phyloP scores from a whole-genome alignment of 495 filamentous ascomycete genomes.

The Hyaloscypha bicolor region DNA sequence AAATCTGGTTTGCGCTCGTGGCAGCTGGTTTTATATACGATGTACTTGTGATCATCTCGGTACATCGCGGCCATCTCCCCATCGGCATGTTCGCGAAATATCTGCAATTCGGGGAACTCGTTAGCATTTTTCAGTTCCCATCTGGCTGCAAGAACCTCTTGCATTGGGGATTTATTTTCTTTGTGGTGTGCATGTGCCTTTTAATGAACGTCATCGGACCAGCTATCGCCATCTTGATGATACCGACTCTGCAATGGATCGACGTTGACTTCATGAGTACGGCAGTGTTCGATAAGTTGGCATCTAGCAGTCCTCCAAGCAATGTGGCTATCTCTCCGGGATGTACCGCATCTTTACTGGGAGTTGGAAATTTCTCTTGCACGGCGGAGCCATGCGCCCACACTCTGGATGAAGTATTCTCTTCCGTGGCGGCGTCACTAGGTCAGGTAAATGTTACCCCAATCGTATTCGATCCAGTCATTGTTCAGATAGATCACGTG shows the following conservation, averaged over 20 bases:
- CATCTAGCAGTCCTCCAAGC: neutral
- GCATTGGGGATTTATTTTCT: neutral
- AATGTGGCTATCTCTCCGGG: neutral
- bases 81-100: neutral
- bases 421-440: neutral
- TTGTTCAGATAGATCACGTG: neutral
- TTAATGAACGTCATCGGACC: neutral
- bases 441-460: neutral
- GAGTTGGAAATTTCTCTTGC: neutral
- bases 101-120: neutral
- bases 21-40: neutral
- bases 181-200: neutral
- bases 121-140: too few relatives aligned
- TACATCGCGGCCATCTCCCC: neutral
- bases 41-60: neutral
- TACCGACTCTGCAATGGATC: neutral
- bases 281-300: neutral
- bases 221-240: conserved; percentile 2
- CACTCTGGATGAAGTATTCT: neutral
- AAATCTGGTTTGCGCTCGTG: conserved; percentile 6
- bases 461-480: neutral
- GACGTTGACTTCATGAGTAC: neutral
- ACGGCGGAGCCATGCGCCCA: neutral
- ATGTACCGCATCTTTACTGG: too few relatives aligned
- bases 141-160: neutral